A percentile compares a stretch with the other conserved stretches of the same genome.
phyloP scores from a whole-genome alignment of 805 yeast genomes.

The Wickerhamiella alocasiicola region DNA sequence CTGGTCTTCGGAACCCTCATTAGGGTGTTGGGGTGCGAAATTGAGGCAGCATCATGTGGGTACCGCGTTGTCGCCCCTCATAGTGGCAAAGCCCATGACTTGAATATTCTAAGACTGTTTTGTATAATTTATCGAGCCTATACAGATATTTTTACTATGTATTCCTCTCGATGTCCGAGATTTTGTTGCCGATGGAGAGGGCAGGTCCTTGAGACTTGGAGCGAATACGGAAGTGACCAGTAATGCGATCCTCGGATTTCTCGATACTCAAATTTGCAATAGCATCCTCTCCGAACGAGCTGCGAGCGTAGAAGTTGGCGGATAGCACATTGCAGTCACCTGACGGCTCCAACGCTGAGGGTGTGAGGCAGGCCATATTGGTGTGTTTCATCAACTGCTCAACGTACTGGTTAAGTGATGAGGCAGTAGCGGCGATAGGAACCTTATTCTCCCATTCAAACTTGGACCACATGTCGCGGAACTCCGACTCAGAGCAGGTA shows the following conservation, averaged over 20 bases:
- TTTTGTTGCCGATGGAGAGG: constrained; percentile 83
- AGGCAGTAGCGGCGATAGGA: constrained; percentile 37
- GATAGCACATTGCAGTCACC: constrained; percentile 68
- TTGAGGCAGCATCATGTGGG: too few relatives aligned
- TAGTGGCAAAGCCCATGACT: too few relatives aligned
- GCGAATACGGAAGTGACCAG: constrained; percentile 93
- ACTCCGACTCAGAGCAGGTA: constrained; percentile 72
- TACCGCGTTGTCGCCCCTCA: too few relatives aligned
- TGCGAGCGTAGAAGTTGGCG: constrained; percentile 84
- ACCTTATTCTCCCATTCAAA: constrained; percentile 99
- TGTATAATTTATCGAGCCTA: too few relatives aligned
- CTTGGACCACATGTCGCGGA: constrained; percentile 98
- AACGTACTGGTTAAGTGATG: constrained; percentile 61
- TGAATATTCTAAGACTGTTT: too few relatives aligned
- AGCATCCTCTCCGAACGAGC: constrained; percentile 96
- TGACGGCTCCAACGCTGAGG: constrained; percentile 53
- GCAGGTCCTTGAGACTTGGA: constrained; percentile 98
- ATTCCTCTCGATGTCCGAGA: constrained; percentile 42
- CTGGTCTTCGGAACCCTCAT: too few relatives aligned
- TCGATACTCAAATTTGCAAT: constrained; percentile 92
- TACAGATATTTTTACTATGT: too few relatives aligned
- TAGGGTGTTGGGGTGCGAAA: too few relatives aligned
- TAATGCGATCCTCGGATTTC: constrained; percentile 56
- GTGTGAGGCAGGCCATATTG: constrained; percentile 87
- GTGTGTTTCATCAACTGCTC: constrained; percentile 68